These are phyloP conservation scores for Cladobotryum protrusum DNA, from an alignment of 2,329 filamentous ascomycete genomes.

Conservation along the genomic window DNA sequence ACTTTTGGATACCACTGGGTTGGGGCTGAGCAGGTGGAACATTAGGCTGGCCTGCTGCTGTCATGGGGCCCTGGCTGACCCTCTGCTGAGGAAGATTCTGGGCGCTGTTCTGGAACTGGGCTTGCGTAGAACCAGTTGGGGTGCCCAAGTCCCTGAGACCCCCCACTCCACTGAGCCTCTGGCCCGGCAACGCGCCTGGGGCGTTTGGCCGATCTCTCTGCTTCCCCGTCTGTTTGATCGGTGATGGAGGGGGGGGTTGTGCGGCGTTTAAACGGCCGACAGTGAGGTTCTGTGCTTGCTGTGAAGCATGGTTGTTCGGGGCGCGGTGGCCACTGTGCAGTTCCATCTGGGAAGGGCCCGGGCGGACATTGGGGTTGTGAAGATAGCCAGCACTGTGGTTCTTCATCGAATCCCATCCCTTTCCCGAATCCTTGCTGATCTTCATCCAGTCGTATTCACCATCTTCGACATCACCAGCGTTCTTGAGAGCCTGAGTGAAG, in stretches of 20 bases:
- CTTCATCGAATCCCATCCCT: slow-evolving; percentile 75
- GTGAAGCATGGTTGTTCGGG: slow-evolving; percentile 58
- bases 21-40: slow-evolving; percentile 57
- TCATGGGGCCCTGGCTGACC: slow-evolving; percentile 55
- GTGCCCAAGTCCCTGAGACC: slow-evolving; percentile 71
- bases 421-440: slow-evolving; percentile 73
- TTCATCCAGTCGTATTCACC: slow-evolving; percentile 99
- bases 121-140: slow-evolving; percentile 84
- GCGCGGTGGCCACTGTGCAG: slow-evolving; percentile 67
- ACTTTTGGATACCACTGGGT: slow-evolving; percentile 79
- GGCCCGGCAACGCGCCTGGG: slow-evolving; percentile 64
- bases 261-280: slow-evolving; percentile 89
- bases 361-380: slow-evolving; percentile 71
- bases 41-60: slow-evolving; percentile 45
- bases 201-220: slow-evolving; percentile 70
- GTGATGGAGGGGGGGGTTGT: slow-evolving; percentile 82
- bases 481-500: slow-evolving; percentile 93
- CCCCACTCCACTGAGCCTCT: slow-evolving; percentile 71
- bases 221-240: slow-evolving; percentile 74
- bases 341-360: slow-evolving; percentile 78
- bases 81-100: slow-evolving; percentile 71
- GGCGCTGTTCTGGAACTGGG: slow-evolving; percentile 93
- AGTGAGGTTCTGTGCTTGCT: slow-evolving; percentile 60
- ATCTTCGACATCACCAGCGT: slow-evolving; percentile 89
- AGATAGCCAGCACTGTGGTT: slow-evolving; percentile 56